Conservation (phyloP, 768 basidiomycete species). For the Agrocybe praecox region DNA sequence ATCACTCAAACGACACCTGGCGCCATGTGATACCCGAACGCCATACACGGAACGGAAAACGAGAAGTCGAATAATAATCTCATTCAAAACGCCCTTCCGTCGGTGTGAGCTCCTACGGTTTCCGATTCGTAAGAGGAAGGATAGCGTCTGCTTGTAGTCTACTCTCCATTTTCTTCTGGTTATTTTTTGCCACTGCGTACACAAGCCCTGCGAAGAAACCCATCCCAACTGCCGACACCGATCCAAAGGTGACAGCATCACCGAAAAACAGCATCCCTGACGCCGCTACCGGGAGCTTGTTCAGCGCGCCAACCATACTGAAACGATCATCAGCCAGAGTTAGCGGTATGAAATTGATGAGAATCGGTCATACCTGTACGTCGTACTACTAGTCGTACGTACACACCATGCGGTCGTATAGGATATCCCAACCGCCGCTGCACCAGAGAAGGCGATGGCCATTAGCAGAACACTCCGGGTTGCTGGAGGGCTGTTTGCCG, state of each 20-base stretch:
- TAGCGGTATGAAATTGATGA: background rate
- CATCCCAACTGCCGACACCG: conserved; percentile 82
- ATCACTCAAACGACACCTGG: background rate
- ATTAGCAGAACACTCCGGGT: conserved; percentile 77
- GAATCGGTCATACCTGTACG: conserved; percentile 73
- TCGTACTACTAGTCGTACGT: conserved; percentile 93
- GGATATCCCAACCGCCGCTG: conserved; percentile 95
- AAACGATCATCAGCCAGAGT: conserved; percentile 7
- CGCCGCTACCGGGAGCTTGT: conserved; percentile 97
- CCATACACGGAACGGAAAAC: conserved; percentile 6
- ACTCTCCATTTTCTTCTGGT: conserved; percentile 79
- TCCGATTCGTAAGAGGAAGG: conserved; percentile 62
- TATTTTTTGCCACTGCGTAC: conserved; percentile 94
- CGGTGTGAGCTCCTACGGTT: conserved; percentile 24
- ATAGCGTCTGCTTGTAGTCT: conserved; percentile 52
- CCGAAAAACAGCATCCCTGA: conserved; percentile 99
- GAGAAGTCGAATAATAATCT: background rate
- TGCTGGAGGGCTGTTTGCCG: conserved; percentile 70
- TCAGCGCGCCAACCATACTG: conserved; percentile 96
- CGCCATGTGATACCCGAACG: conserved; percentile 25
- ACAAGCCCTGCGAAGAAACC: conserved; percentile 93
- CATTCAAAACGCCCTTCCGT: conserved; percentile 20
- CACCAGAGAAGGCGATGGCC: conserved; percentile 96
- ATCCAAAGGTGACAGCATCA: conserved; percentile 84
- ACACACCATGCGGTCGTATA: conserved; percentile 99